Evolutionary conservation across 139 green algal species (phyloP).

Genomic region (Desmodesmus armatus): DNA sequence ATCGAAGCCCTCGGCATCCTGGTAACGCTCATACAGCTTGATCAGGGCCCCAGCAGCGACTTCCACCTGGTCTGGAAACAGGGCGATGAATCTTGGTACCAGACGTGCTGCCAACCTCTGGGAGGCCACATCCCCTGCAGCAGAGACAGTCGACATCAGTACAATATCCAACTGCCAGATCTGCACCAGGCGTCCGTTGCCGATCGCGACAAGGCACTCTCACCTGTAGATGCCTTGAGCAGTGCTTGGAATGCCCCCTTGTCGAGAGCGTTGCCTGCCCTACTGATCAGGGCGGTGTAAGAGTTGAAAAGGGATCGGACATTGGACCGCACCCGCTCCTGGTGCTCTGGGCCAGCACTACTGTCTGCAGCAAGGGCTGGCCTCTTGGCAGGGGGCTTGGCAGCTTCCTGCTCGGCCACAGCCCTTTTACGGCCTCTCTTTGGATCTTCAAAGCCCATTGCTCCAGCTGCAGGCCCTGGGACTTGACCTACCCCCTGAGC

Average conservation of each 20-base stretch:
- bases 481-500: too few species aligned
- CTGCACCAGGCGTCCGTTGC: background rate
- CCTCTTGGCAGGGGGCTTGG: too few species aligned
- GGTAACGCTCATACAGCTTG: constrained; percentile 2
- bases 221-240: constrained; percentile 27
- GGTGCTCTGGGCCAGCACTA: too few species aligned
- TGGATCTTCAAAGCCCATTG: too few species aligned
- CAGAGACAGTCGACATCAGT: background rate
- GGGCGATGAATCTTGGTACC: constrained; percentile 57
- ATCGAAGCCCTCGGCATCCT: background rate
- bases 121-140: constrained; percentile 39
- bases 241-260: constrained; percentile 16
- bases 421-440: too few species aligned
- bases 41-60: constrained; percentile 46
- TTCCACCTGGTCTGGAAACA: constrained; percentile 57
- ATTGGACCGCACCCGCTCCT: background rate
- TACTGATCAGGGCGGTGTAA: too few species aligned
- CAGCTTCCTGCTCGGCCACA: too few species aligned
- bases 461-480: too few species aligned
- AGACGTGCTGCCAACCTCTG: constrained; percentile 61
- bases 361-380: too few species aligned
- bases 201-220: background rate
- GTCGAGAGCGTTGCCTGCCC: too few species aligned
- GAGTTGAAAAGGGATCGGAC: too few species aligned
- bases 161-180: background rate